Evolutionary conservation across 257 asterid genomes (phyloP).

Genomic region (Solanum dulcamara): DNA sequence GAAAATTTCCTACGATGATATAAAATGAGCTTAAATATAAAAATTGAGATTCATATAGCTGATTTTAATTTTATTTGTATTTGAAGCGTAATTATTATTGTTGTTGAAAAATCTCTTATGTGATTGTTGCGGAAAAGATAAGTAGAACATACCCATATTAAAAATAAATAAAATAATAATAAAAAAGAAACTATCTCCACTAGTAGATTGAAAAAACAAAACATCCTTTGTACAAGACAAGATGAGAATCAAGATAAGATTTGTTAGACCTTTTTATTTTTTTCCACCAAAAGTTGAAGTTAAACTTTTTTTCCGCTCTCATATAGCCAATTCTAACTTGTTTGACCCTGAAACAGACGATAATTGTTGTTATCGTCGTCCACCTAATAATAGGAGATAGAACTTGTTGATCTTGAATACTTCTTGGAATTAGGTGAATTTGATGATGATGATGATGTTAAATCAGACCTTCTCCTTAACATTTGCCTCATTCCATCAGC

Average conservation of each 20-base stretch:
- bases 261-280: slow-evolving; percentile 1
- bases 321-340: neutral
- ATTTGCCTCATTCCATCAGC: slow-evolving; percentile 93
- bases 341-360: neutral
- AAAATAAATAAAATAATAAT: neutral
- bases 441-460: slow-evolving; percentile 9
- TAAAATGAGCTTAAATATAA: neutral
- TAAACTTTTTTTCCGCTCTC: neutral
- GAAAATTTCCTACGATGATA: too few species aligned
- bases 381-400: slow-evolving; percentile 35
- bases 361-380: too few species aligned
- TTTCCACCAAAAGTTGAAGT: neutral
- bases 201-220: slow-evolving; percentile 2
- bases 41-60: neutral
- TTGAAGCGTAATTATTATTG: neutral
- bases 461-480: slow-evolving; percentile 54
- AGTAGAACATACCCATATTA: neutral
- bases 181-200: neutral
- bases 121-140: neutral
- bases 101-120: neutral
- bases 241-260: neutral
- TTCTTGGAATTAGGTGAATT: slow-evolving; percentile 29
- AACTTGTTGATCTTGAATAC: slow-evolving; percentile 41
- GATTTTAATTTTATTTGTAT: neutral
- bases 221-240: slow-evolving; percentile 27